A percentile compares a stretch with the other conserved stretches of the same genome.
phyloP scores from a whole-genome alignment of 306 rosid species.

The Echinosophora koreensis region DNA sequence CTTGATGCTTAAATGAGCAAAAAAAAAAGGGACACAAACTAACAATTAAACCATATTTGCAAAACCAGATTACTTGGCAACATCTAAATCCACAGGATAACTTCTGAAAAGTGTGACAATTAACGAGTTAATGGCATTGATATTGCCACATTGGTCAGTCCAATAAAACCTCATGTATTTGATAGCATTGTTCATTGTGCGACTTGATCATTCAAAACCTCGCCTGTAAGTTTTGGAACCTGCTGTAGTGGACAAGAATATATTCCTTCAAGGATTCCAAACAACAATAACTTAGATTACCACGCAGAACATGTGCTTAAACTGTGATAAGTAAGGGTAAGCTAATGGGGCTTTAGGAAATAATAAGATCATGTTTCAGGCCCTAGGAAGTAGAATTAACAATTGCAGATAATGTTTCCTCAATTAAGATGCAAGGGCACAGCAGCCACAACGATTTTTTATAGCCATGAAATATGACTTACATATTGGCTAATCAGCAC shows the following conservation, averaged over 20 bases:
- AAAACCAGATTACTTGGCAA: conserved; percentile 27
- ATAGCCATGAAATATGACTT: conserved; percentile 55
- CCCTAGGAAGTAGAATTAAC: conserved; percentile 20
- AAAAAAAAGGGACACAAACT: conserved; percentile 15
- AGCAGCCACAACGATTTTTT: conserved; percentile 19
- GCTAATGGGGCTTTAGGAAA: conserved; percentile 25
- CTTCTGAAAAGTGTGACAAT: background rate
- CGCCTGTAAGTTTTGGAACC: conserved; percentile 16
- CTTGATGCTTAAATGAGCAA: background rate
- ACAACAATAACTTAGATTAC: conserved; percentile 16
- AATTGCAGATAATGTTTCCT: conserved; percentile 36
- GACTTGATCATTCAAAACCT: conserved; percentile 26
- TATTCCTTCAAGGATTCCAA: conserved; percentile 25
- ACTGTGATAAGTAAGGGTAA: conserved; percentile 24
- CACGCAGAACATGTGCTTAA: conserved; percentile 6
- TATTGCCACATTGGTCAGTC: conserved; percentile 24
- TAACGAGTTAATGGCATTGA: conserved; percentile 11
- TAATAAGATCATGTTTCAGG: conserved; percentile 18
- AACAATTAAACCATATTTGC: conserved; percentile 15
- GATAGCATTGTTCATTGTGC: conserved; percentile 24
- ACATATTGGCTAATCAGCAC: conserved; percentile 96
- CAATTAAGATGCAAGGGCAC: background rate
- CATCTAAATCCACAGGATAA: conserved; percentile 33
- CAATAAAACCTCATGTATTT: conserved; percentile 12
- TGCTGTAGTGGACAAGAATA: background rate